phyloP scores from a whole-genome alignment of 768 basidiomycete species.

The Suillus bovinus region DNA sequence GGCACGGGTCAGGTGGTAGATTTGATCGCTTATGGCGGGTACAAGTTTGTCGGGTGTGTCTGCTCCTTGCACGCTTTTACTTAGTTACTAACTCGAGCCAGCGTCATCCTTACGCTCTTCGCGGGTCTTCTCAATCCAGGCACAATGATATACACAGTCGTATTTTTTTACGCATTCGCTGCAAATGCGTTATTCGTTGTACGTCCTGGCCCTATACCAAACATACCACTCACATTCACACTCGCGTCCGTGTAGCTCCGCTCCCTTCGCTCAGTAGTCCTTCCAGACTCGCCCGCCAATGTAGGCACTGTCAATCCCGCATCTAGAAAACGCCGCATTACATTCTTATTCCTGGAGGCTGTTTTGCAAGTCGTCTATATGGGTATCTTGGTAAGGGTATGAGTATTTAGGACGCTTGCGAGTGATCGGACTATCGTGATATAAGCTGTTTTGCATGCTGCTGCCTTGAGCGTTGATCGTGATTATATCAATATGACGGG shows the following conservation, averaged over 20 bases:
- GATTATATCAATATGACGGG: background rate
- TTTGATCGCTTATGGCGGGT: slow-evolving; percentile 89
- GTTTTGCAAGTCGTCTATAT: slow-evolving; percentile 84
- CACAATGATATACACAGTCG: slow-evolving; percentile 60
- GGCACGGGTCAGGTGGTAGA: slow-evolving; percentile 73
- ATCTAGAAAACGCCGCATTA: slow-evolving; percentile 81
- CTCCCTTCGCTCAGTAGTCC: slow-evolving; percentile 87
- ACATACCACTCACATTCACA: background rate
- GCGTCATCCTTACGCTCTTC: slow-evolving; percentile 83
- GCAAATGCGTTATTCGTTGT: slow-evolving; percentile 96
- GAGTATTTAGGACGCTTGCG: background rate
- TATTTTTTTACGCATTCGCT: slow-evolving; percentile 84
- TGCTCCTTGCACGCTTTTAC: background rate
- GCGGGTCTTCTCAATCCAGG: slow-evolving; percentile 66
- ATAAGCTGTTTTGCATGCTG: background rate
- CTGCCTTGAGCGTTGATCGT: too few relatives aligned
- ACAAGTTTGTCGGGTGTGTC: slow-evolving; percentile 94
- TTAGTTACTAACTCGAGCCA: slow-evolving; percentile 27
- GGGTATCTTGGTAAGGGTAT: slow-evolving; percentile 77
- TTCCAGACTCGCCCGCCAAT: slow-evolving; percentile 69
- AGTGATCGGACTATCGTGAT: background rate
- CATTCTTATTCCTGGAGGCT: slow-evolving; percentile 87
- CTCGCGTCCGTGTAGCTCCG: slow-evolving; percentile 59
- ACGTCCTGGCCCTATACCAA: slow-evolving; percentile 27
- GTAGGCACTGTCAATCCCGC: slow-evolving; percentile 70